Evolutionary conservation across 306 rosid species (phyloP).

Genomic region (Aeschynomene evenia): DNA sequence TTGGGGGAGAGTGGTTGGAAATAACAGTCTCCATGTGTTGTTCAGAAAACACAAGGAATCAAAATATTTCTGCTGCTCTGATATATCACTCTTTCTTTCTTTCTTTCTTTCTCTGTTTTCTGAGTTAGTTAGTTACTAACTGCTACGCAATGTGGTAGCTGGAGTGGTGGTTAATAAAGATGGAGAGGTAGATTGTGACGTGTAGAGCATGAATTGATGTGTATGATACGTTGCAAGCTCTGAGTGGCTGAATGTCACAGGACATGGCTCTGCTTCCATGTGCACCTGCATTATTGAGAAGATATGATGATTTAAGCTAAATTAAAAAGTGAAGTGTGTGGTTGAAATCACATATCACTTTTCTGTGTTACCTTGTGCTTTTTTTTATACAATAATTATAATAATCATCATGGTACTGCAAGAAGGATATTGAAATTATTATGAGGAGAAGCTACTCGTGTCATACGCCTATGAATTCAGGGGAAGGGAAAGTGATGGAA

Average conservation of each 20-base stretch:
- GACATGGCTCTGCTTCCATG: background rate
- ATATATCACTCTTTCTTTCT: too few relatives aligned
- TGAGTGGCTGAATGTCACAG: constrained; percentile 1
- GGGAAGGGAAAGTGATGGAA: background rate
- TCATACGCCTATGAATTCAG: background rate
- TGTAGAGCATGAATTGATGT: background rate
- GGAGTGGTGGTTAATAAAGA: constrained; percentile 27
- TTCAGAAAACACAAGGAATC: background rate
- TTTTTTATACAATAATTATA: background rate
- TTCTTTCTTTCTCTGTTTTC: background rate
- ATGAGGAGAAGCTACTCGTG: background rate
- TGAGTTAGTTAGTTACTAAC: background rate
- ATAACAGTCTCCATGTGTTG: constrained; percentile 32
- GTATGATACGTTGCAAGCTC: background rate
- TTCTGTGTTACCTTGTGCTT: background rate
- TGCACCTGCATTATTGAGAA: constrained; percentile 23
- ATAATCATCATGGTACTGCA: background rate
- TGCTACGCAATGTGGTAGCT: background rate
- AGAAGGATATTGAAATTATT: background rate
- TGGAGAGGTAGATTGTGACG: background rate
- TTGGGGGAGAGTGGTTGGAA: constrained; percentile 13
- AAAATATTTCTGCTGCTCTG: background rate
- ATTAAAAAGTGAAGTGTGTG: constrained; percentile 5
- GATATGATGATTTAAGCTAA: background rate
- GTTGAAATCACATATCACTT: constrained; percentile 1